These are phyloP conservation scores for Aspergillus fumigatus DNA, from an alignment of 2,329 filamentous ascomycete species.

Conservation along the genomic window DNA sequence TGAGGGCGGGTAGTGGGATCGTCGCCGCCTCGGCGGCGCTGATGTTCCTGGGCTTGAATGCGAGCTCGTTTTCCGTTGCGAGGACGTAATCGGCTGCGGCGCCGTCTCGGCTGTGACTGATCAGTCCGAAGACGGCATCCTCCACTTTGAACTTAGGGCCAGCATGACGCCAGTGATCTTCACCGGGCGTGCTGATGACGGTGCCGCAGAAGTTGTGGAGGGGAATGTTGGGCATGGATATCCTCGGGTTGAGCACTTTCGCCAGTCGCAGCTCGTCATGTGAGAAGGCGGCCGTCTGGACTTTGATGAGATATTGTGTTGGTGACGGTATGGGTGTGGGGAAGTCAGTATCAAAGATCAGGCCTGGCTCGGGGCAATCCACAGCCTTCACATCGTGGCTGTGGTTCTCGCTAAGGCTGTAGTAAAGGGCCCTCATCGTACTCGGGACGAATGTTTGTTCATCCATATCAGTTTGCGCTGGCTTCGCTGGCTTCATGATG, in stretches of 20 bases:
- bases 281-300: conserved; percentile 35
- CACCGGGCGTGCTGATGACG: conserved; percentile 31
- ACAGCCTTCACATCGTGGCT: conserved; percentile 5
- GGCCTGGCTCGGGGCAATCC: conserved; percentile 18
- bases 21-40: conserved; percentile 31
- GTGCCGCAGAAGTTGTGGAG: conserved; percentile 40
- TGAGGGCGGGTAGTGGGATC: conserved; percentile 36
- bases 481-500: conserved; percentile 19
- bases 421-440: conserved; percentile 38
- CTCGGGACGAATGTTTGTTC: conserved; percentile 33
- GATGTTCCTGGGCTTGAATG: conserved; percentile 36
- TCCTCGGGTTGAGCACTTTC: conserved; percentile 22
- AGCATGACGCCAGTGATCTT: conserved; percentile 24
- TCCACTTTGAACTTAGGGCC: conserved; percentile 38
- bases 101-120: conserved; percentile 36
- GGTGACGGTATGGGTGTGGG: conserved; percentile 33
- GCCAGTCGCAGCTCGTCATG: conserved; percentile 34
- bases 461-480: conserved; percentile 27
- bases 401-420: conserved; percentile 21
- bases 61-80: conserved; percentile 35
- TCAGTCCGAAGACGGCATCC: conserved; percentile 37
- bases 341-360: conserved; percentile 32
- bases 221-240: conserved; percentile 32
- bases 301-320: conserved; percentile 40
- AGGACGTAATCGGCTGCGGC: conserved; percentile 40